Conservation (phyloP, 139 green algal genomes). For the Nannochloris sp. region DNA sequence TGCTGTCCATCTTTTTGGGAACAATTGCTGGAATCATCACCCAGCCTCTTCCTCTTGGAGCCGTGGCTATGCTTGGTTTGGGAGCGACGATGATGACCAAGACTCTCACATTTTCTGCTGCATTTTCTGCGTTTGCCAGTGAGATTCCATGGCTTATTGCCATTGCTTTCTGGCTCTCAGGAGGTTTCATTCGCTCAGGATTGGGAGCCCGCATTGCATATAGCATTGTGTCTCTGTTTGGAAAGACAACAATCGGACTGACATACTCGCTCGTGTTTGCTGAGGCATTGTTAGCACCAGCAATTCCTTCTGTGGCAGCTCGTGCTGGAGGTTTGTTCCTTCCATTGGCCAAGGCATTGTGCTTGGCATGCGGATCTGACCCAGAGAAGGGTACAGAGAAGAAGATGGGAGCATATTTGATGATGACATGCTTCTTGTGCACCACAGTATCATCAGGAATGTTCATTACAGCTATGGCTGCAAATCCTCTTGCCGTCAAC, state of each 20-base stretch:
- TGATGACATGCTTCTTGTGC: conserved; percentile 95
- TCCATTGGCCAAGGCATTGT: conserved; percentile 93
- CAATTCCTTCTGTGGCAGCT: conserved; percentile 93
- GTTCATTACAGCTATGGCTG: conserved; percentile 99
- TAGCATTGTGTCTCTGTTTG: conserved; percentile 86
- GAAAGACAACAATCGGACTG: conserved; percentile 93
- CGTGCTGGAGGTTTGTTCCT: conserved; percentile 97
- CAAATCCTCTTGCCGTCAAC: conserved; percentile 95
- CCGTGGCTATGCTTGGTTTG: conserved; percentile 93
- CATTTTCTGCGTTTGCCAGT: conserved; percentile 91
- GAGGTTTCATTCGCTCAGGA: conserved; percentile 98
- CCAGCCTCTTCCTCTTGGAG: conserved; percentile 88
- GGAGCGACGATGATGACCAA: conserved; percentile 87
- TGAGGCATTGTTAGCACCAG: conserved; percentile 93
- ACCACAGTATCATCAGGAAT: conserved; percentile 87
- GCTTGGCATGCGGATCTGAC: conserved; percentile 75
- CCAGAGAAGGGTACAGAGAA: conserved; percentile 70
- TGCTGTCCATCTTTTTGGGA: conserved; percentile 87
- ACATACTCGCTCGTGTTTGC: conserved; percentile 92
- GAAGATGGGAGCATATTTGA: conserved; percentile 96
- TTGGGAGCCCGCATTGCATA: conserved; percentile 96
- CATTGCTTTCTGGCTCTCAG: conserved; percentile 96
- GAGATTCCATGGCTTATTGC: conserved; percentile 97
- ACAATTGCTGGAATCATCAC: conserved; percentile 90
- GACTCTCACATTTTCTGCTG: conserved; percentile 88